Evolutionary conservation across 2,329 filamentous ascomycete species (phyloP).

Genomic region (Hypoxylon sp.): DNA sequence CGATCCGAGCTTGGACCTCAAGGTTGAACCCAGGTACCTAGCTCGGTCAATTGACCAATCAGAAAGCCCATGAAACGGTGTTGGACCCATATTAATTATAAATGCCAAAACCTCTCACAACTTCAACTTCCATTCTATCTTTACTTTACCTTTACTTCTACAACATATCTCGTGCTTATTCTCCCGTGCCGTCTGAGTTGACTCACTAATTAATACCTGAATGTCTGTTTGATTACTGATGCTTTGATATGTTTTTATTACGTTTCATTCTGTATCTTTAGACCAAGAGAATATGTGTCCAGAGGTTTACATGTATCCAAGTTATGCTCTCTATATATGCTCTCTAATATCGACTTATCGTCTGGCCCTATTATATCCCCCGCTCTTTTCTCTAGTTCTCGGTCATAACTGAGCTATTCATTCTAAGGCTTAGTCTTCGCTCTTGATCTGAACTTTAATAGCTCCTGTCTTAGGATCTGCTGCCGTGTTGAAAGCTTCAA

Average conservation of each 20-base stretch:
- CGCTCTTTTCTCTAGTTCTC: constrained; percentile 1
- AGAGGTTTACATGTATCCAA: neutral
- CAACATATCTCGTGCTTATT: neutral
- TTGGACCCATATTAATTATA: constrained; percentile 17
- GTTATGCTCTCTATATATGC: constrained; percentile 3
- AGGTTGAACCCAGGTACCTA: constrained; percentile 21
- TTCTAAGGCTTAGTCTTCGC: constrained; percentile 62
- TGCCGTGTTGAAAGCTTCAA: constrained; percentile 91
- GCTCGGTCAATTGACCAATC: constrained; percentile 46
- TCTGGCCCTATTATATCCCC: constrained; percentile 9
- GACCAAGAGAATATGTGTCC: constrained; percentile 10
- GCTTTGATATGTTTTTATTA: constrained; percentile 10
- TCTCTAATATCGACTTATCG: constrained; percentile 9
- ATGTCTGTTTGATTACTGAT: neutral
- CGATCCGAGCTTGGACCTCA: constrained; percentile 49
- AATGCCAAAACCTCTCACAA: neutral
- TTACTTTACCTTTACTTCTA: neutral
- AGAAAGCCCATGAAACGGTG: neutral
- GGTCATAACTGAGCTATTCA: neutral
- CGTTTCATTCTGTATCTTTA: constrained; percentile 16
- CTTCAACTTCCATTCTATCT: neutral
- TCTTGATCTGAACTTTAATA: constrained; percentile 98
- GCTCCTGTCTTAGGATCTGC: constrained; percentile 90
- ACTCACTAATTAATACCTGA: neutral
- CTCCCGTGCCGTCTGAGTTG: neutral